Conservation (phyloP, 208 protist species). For the Leptomonas pyrrhocoris region DNA sequence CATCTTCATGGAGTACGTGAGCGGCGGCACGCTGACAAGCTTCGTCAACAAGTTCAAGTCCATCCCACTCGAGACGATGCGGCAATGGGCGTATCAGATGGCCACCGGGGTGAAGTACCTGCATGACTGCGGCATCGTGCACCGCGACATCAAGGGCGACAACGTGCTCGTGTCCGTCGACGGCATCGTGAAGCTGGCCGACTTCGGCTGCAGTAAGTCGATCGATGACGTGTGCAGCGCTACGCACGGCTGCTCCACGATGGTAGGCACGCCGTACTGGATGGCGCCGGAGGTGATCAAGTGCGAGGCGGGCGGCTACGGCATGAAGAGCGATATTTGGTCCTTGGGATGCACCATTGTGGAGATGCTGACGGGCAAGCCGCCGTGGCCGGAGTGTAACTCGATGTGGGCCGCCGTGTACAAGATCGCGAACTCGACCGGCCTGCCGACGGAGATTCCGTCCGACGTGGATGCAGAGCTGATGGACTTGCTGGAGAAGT, state of each 20-base stretch:
- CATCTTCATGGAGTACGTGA: conserved; percentile 95
- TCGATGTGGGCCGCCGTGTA: conserved; percentile 88
- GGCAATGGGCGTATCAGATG: conserved; percentile 91
- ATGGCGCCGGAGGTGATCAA: conserved; percentile 94
- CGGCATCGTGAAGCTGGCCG: conserved; percentile 89
- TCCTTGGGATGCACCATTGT: conserved; percentile 94
- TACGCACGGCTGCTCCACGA: conserved; percentile 76
- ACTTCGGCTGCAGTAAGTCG: conserved; percentile 92
- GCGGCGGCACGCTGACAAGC: conserved; percentile 76
- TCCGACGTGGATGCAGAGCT: conserved; percentile 72
- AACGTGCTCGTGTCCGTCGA: conserved; percentile 89
- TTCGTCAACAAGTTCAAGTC: conserved; percentile 84
- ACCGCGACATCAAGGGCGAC: conserved; percentile 92
- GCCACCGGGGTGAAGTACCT: conserved; percentile 90
- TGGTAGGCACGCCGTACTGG: conserved; percentile 92
- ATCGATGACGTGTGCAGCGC: conserved; percentile 86
- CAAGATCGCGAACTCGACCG: conserved; percentile 87
- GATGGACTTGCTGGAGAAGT: conserved; percentile 74
- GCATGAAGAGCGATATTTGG: conserved; percentile 94
- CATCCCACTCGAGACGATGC: conserved; percentile 71
- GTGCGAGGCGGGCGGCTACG: conserved; percentile 89
- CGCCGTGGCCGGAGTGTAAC: conserved; percentile 91
- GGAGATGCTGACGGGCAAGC: conserved; percentile 92
- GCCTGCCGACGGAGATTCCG: conserved; percentile 85
- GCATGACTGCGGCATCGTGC: conserved; percentile 88